Percentiles rank a stretch among this genome's conserved stretches.
Evolutionary conservation across 305 asterid genomes (phyloP).

Genomic region (Solanum hybrid): DNA sequence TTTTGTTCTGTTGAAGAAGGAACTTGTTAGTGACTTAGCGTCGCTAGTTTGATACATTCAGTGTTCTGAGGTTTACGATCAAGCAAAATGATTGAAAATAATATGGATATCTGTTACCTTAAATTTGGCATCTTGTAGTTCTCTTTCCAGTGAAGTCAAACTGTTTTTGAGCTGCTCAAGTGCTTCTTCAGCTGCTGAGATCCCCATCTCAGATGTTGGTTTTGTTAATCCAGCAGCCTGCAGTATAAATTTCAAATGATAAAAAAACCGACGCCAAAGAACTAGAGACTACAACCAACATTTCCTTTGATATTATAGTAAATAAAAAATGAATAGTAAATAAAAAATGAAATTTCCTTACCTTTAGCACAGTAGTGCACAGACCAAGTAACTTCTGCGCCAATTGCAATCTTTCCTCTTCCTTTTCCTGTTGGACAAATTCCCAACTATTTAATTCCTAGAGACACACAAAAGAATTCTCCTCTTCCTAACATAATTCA

Average conservation of each 20-base stretch:
- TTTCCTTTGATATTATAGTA: not conserved
- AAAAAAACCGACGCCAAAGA: not conserved
- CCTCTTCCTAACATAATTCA: not conserved
- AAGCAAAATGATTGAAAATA: not conserved
- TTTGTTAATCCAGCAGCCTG: slow-evolving; percentile 87
- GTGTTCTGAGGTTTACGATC: slow-evolving; percentile 5
- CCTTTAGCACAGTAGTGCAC: slow-evolving; percentile 76
- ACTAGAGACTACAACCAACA: not conserved
- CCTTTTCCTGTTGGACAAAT: slow-evolving; percentile 58
- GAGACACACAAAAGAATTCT: not conserved
- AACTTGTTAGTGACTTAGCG: not conserved
- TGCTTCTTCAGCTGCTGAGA: slow-evolving; percentile 72
- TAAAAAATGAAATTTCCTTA: slow-evolving; percentile 11
- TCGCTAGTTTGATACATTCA: slow-evolving; percentile 2
- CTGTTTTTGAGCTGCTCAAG: slow-evolving; percentile 56
- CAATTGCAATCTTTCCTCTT: slow-evolving; percentile 78
- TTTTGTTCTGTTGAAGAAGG: slow-evolving; percentile 45
- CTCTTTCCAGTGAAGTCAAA: slow-evolving; percentile 56
- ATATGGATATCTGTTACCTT: slow-evolving; percentile 40
- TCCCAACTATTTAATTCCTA: not conserved
- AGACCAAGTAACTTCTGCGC: slow-evolving; percentile 81
- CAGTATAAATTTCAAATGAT: slow-evolving; percentile 7
- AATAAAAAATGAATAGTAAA: not conserved
- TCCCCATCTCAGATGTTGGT: slow-evolving; percentile 46
- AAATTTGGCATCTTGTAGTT: slow-evolving; percentile 61